Conservation (phyloP, 2,329 filamentous ascomycete genomes). For the Calonectria hongkongensis region DNA sequence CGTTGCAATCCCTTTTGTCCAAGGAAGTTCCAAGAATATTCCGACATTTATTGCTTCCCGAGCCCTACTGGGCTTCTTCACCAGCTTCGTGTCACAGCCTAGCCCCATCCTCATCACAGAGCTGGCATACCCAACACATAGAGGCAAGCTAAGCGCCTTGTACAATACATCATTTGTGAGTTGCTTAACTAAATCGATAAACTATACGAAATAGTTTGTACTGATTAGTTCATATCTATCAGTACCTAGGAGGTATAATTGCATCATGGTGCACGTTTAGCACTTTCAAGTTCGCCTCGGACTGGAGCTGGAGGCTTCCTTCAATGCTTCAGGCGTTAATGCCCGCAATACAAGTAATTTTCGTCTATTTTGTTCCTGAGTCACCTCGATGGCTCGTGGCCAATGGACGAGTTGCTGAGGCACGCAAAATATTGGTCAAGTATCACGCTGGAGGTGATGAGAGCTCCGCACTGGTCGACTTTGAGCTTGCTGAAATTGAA, state of each 20-base stretch:
- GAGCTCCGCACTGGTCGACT: constrained; percentile 61
- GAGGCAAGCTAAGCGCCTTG: constrained; percentile 58
- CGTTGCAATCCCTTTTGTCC: not conserved
- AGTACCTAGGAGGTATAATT: constrained; percentile 38
- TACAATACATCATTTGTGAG: constrained; percentile 59
- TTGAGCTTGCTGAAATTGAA: constrained; percentile 65
- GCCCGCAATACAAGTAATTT: constrained; percentile 49
- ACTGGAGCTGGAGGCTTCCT: constrained; percentile 55
- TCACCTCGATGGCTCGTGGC: constrained; percentile 58
- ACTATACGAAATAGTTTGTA: no score
- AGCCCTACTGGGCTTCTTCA: constrained; percentile 58
- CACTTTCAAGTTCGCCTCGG: constrained; percentile 46
- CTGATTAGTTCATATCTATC: not conserved
- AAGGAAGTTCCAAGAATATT: not conserved
- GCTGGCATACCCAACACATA: constrained; percentile 59
- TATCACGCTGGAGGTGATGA: constrained; percentile 65
- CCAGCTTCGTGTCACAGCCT: constrained; percentile 56
- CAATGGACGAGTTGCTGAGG: constrained; percentile 58
- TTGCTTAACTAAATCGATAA: not conserved
- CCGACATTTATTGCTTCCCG: constrained; percentile 56
- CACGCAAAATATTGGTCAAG: constrained; percentile 60
- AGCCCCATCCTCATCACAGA: constrained; percentile 59
- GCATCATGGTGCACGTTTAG: constrained; percentile 42
- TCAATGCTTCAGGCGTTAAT: constrained; percentile 51
- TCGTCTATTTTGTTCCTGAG: constrained; percentile 54